phyloP scores from a whole-genome alignment of 805 yeast species.

The Starmerella davenportii region DNA sequence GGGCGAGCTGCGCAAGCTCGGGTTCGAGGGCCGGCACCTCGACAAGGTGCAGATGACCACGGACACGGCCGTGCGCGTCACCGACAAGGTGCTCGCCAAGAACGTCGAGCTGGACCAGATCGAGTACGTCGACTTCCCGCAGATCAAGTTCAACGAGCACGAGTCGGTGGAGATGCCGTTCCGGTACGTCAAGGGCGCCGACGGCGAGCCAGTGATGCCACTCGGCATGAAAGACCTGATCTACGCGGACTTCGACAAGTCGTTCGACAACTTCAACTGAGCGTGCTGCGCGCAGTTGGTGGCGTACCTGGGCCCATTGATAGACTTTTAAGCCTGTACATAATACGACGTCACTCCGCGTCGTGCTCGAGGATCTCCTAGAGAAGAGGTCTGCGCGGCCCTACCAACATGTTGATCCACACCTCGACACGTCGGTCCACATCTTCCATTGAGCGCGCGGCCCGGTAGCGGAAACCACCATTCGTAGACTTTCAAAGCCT shows the following conservation, averaged over 20 bases:
- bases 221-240: conserved; percentile 80
- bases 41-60: conserved; percentile 92
- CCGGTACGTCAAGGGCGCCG: conserved; percentile 54
- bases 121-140: conserved; percentile 82
- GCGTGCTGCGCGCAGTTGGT: neutral
- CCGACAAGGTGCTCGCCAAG: conserved; percentile 57
- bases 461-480: no score
- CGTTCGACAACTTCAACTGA: conserved; percentile 15
- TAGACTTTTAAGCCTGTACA: neutral
- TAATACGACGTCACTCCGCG: neutral
- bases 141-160: conserved; percentile 65
- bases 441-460: no score
- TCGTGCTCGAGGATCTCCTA: no score
- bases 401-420: no score
- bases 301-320: neutral
- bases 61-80: conserved; percentile 88
- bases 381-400: no score
- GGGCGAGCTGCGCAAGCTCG: conserved; percentile 71
- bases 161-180: conserved; percentile 98
- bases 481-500: no score
- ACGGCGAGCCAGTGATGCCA: conserved; percentile 68
- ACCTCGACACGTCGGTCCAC: no score
- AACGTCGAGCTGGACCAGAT: conserved; percentile 47
- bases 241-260: conserved; percentile 68
- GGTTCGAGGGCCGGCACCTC: conserved; percentile 70